Percentiles rank a stretch among this genome's conserved stretches.
phyloP scores from a whole-genome alignment of 176 grass and related monocot genomes.

The Bothriochloa decipiens region DNA sequence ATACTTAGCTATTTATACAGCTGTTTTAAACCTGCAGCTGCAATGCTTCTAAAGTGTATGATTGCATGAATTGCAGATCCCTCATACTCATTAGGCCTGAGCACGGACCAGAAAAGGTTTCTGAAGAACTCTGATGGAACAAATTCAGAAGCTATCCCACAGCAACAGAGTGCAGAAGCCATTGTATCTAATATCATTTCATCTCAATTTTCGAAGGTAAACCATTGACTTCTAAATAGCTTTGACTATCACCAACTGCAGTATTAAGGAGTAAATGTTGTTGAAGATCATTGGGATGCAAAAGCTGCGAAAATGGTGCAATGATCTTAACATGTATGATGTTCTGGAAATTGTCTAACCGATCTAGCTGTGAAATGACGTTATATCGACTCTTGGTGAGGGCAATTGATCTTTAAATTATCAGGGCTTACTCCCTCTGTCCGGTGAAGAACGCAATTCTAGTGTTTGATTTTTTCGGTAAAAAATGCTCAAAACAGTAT shows the following conservation, averaged over 20 bases:
- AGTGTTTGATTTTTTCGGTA: too few relatives aligned
- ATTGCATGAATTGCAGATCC: slow-evolving; percentile 66
- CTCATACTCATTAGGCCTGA: slow-evolving; percentile 54
- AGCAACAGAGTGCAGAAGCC: slow-evolving; percentile 69
- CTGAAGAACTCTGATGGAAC: slow-evolving; percentile 24
- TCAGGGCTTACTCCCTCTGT: background rate
- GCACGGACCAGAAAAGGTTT: slow-evolving; percentile 35
- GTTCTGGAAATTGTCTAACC: background rate
- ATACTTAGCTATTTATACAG: slow-evolving; percentile 22
- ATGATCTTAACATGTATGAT: slow-evolving; percentile 8
- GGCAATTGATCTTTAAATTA: background rate
- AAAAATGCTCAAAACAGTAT: too few relatives aligned
- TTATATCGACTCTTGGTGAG: background rate
- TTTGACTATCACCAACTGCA: slow-evolving; percentile 5
- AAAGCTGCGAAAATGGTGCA: background rate
- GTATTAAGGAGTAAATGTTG: background rate
- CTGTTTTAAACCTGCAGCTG: slow-evolving; percentile 22
- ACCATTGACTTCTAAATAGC: background rate
- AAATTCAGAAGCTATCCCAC: slow-evolving; percentile 57
- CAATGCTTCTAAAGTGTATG: slow-evolving; percentile 40
- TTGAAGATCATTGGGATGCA: slow-evolving; percentile 2
- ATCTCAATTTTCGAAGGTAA: slow-evolving; percentile 69
- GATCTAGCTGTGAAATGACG: slow-evolving; percentile 14
- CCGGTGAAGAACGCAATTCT: too few relatives aligned
- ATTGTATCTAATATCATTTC: slow-evolving; percentile 80